A percentile compares a stretch with the other conserved stretches of the same genome.
These are phyloP conservation scores for Torulaspora indica DNA, from an alignment of 805 yeast genomes.

Conservation along the genomic window DNA sequence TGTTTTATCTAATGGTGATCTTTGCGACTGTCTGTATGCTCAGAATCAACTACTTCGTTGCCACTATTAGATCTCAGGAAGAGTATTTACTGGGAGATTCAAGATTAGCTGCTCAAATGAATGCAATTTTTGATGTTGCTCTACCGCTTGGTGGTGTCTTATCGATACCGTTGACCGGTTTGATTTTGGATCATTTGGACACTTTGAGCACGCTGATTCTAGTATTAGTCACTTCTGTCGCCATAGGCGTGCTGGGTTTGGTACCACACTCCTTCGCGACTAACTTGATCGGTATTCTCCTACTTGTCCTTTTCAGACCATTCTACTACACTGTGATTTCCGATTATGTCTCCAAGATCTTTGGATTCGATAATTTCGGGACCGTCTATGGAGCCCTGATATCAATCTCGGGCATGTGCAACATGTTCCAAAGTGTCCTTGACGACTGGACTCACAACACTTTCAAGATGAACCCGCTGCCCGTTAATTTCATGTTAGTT, in stretches of 20 bases:
- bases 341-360: constrained; percentile 86
- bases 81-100: constrained; percentile 55
- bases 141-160: constrained; percentile 84
- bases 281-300: constrained; percentile 63
- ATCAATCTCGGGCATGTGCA: constrained; percentile 76
- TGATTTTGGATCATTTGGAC: constrained; percentile 66
- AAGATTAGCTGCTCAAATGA: constrained; percentile 50
- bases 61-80: constrained; percentile 82
- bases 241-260: constrained; percentile 70
- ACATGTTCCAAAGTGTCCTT: constrained; percentile 62
- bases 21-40: constrained; percentile 88
- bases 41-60: constrained; percentile 87
- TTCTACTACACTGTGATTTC: constrained; percentile 90
- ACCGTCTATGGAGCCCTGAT: constrained; percentile 85
- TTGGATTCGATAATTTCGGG: constrained; percentile 90
- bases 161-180: constrained; percentile 83
- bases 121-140: constrained; percentile 77
- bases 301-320: constrained; percentile 81
- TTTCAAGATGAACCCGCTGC: constrained; percentile 72
- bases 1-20: constrained; percentile 73
- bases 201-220: constrained; percentile 53
- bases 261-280: constrained; percentile 41
- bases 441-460: constrained; percentile 66
- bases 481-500: constrained; percentile 60
- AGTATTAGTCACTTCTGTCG: constrained; percentile 50